Conservation (phyloP, 2,329 filamentous ascomycete genomes). For the Aplosporella prunicola region DNA sequence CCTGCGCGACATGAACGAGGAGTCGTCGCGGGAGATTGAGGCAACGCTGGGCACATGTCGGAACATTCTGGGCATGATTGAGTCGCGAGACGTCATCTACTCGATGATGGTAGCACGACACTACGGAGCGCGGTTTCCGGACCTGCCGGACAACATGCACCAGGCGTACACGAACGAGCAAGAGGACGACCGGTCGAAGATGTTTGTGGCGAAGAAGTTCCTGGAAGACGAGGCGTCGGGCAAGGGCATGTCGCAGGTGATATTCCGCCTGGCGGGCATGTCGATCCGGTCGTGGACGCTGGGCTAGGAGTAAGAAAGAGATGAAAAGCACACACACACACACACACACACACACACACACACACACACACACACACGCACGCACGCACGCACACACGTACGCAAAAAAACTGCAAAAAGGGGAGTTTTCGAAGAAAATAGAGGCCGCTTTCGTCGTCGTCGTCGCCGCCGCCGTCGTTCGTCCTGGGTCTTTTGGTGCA, state of each 20-base stretch:
- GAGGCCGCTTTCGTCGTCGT: too few species aligned
- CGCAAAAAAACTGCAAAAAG: too few species aligned
- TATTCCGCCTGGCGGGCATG: slow-evolving; percentile 41
- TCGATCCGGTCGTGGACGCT: slow-evolving; percentile 34
- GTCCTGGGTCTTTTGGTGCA: too few species aligned
- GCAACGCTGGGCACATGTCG: slow-evolving; percentile 57
- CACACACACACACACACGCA: too few species aligned
- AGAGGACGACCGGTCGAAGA: slow-evolving; percentile 32
- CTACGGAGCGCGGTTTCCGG: slow-evolving; percentile 50
- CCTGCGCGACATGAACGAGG: slow-evolving; percentile 51
- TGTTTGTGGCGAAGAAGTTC: slow-evolving; percentile 40
- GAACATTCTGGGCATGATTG: slow-evolving; percentile 63
- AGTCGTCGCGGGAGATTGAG: slow-evolving; percentile 51
- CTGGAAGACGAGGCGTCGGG: slow-evolving; percentile 37
- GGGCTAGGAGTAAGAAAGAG: too few species aligned
- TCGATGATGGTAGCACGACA: slow-evolving; percentile 75
- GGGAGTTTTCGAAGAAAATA: too few species aligned
- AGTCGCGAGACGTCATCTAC: slow-evolving; percentile 86
- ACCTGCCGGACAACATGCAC: slow-evolving; percentile 33
- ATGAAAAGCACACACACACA: too few species aligned
- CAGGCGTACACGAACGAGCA: slow-evolving; percentile 21
- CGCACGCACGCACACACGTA: too few species aligned
- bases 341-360: too few species aligned
- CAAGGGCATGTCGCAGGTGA: slow-evolving; percentile 36
- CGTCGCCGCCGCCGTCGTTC: too few species aligned